Conservation (phyloP, 148 eudicot genomes). For the Camellia sinensis region DNA sequence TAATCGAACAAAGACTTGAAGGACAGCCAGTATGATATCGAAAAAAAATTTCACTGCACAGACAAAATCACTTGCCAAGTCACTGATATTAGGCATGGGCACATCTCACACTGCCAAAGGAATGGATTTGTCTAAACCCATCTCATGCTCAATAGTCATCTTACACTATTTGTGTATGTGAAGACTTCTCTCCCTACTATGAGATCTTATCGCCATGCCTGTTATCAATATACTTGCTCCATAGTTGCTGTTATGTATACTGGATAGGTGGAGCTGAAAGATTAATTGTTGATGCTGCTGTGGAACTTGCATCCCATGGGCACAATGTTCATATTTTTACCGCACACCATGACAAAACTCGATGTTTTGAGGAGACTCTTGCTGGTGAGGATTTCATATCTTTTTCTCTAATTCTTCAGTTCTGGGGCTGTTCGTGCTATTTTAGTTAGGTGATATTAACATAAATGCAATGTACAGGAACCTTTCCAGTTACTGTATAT, state of each 20-base stretch:
- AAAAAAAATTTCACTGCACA: background rate
- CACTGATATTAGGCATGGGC: background rate
- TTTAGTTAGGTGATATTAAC: background rate
- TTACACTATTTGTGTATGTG: background rate
- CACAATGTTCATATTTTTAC: constrained; percentile 85
- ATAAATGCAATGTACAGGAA: constrained; percentile 45
- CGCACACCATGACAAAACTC: constrained; percentile 75
- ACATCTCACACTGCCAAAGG: background rate
- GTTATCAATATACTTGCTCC: background rate
- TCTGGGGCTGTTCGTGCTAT: background rate
- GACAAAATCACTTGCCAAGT: background rate
- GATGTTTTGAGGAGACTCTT: constrained; percentile 93
- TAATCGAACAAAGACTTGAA: background rate
- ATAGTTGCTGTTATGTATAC: background rate
- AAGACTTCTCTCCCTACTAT: background rate
- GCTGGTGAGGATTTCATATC: constrained; percentile 42
- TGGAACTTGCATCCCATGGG: constrained; percentile 75
- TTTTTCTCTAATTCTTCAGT: background rate
- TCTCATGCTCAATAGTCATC: too few relatives aligned
- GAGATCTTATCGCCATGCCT: background rate
- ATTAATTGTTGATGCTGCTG: constrained; percentile 93
- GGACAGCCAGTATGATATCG: background rate
- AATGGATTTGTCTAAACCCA: background rate
- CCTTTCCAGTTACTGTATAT: constrained; percentile 77
- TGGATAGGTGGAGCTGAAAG: constrained; percentile 91